A percentile compares a stretch with the other conserved stretches of the same genome.
phyloP scores from a whole-genome alignment of 768 basidiomycete species.

The Tulasnella sp. region DNA sequence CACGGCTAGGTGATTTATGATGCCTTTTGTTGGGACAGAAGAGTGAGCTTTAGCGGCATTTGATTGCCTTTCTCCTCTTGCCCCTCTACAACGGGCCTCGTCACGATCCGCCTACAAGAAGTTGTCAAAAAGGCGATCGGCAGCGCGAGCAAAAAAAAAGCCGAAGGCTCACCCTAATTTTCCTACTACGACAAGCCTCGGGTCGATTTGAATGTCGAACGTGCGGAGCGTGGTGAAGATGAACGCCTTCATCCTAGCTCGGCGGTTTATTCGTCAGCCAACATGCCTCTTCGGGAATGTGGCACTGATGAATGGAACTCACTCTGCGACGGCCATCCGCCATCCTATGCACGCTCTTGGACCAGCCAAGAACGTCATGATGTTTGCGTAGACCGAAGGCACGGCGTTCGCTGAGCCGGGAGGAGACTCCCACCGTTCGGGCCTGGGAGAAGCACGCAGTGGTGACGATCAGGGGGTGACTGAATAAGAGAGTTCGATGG shows the following conservation, averaged over 20 bases:
- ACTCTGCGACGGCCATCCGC: conserved; percentile 35
- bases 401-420: conserved; percentile 12
- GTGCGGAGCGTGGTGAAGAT: conserved; percentile 29
- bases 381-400: conserved; percentile 31
- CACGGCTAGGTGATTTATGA: not conserved
- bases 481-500: not conserved
- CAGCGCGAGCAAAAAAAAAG: too few relatives aligned
- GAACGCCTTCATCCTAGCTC: conserved; percentile 34
- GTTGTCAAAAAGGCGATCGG: not conserved
- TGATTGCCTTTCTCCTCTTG: conserved; percentile 23
- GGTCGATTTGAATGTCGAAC: conserved; percentile 34
- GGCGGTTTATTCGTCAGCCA: not conserved
- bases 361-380: conserved; percentile 35
- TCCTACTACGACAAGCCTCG: conserved; percentile 11
- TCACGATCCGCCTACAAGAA: conserved; percentile 9
- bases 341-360: conserved; percentile 36
- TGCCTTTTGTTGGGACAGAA: not conserved
- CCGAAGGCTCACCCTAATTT: conserved; percentile 32
- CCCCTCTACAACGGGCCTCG: conserved; percentile 21
- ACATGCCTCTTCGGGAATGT: not conserved
- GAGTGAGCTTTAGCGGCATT: conserved; percentile 15
- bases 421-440: conserved; percentile 32
- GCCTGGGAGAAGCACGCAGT: not conserved
- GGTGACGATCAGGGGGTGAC: conserved; percentile 9
- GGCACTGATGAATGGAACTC: not conserved